Evolutionary conservation across 1,139 yeast genomes (phyloP), one percentile per base, ranked within the genome.

Genomic region (Pichia sp.): DNA sequence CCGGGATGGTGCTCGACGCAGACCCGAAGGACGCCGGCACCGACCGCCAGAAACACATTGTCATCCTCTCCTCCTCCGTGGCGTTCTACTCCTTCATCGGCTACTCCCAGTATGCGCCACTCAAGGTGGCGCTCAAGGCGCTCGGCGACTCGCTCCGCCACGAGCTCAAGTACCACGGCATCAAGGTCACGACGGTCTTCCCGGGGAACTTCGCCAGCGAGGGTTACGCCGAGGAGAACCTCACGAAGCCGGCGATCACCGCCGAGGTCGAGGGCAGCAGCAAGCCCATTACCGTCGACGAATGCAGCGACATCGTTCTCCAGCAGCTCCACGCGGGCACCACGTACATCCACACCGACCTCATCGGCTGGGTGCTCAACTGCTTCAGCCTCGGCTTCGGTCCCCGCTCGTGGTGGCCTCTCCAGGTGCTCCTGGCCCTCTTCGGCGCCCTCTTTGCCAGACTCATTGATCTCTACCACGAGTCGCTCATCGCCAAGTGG

Each of bases 121-220:
- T 84, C 63, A 95, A 95, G 69, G 84, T 90, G 0, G 97, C 97
- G 0, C 68, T 93, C 10, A 77, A 88, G 62, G 75, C 95, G 0
- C 73, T 95, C 40, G 85, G 92, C 0, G 86, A 86, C 51, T 76
- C 87, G 6, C 71, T 93, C 54, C 81, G 97, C 57, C 97, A 92
- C 63, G 99, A 95, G 67, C 76, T 89, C 56, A 68, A 77, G 0
- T 85, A 86, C 2, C 85, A 81, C 64, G 80, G 85, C 58, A 83
- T 84, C 61, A 72, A 84, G 50, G 80, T 87, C 0, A 72, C 73
- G 14, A 78, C 83, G 51, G 83, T 90, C 0, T 85, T 84, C 64
- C 96, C 98, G 0, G 99, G 99, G 0, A 91, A 90, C 67, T 91
- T 93, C 71, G 79, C 76, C 51, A 86, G 96, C 61, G 98, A 92